Percentiles rank a stretch among this genome's conserved stretches.
Evolutionary conservation across 805 yeast genomes (phyloP).

Genomic region (Metschnikowia picachoensis): DNA sequence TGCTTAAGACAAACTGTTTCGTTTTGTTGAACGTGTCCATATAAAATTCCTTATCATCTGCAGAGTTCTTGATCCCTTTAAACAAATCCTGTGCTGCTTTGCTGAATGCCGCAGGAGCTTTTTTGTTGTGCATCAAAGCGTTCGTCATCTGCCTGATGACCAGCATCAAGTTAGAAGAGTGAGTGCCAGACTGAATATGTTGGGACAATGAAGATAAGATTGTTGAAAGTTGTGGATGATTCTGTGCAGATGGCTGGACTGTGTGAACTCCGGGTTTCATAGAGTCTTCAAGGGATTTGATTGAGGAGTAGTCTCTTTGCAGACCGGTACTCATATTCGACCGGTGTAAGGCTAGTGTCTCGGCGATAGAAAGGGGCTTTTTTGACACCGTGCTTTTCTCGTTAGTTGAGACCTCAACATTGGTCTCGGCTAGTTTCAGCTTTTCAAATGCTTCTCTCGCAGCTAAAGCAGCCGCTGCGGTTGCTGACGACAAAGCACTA

Average conservation of each 20-base stretch:
- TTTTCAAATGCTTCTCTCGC: constrained; percentile 6
- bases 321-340: constrained; percentile 37
- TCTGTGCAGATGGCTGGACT: constrained; percentile 5
- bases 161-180: constrained; percentile 25
- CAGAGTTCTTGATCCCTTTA: constrained; percentile 14
- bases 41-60: constrained; percentile 22
- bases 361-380: constrained; percentile 52
- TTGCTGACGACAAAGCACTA: constrained; percentile 12
- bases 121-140: constrained; percentile 22
- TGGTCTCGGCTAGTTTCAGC: neutral
- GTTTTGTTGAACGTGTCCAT: constrained; percentile 31
- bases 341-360: constrained; percentile 53
- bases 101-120: constrained; percentile 10
- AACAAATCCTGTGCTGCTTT: constrained; percentile 12
- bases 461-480: constrained; percentile 15
- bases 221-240: constrained; percentile 30
- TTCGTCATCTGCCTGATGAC: constrained; percentile 40
- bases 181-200: constrained; percentile 23
- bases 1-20: constrained; percentile 25
- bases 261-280: constrained; percentile 3
- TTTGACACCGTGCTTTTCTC: neutral
- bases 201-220: constrained; percentile 32
- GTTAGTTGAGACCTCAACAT: neutral
- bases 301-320: constrained; percentile 27
- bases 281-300: constrained; percentile 25